These are phyloP conservation scores for Fusarium agapanthi DNA, from an alignment of 2,329 filamentous ascomycete species.

Conservation along the genomic window DNA sequence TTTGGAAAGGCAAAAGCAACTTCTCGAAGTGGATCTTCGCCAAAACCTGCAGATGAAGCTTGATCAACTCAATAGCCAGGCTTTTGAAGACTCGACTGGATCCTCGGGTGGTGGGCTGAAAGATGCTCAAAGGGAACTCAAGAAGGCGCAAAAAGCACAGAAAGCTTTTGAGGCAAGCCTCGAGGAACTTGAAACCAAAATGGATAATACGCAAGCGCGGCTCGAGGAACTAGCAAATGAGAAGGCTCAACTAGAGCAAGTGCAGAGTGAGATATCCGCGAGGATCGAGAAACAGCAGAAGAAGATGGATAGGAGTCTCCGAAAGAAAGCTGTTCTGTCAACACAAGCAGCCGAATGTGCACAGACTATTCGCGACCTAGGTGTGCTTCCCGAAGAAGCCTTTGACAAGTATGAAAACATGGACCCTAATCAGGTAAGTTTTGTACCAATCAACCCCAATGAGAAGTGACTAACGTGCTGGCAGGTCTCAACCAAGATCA, in stretches of 20 bases:
- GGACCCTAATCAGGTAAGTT: slow-evolving; percentile 76
- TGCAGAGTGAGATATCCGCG: slow-evolving; percentile 77
- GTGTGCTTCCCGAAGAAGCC: slow-evolving; percentile 91
- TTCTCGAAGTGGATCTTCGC: slow-evolving; percentile 86
- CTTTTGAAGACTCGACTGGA: slow-evolving; percentile 71
- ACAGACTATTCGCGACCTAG: slow-evolving; percentile 90
- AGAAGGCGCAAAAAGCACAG: slow-evolving; percentile 76
- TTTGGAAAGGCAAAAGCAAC: slow-evolving; percentile 81
- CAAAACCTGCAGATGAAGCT: slow-evolving; percentile 88
- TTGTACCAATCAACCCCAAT: background rate
- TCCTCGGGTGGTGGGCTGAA: slow-evolving; percentile 73
- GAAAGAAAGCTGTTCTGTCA: slow-evolving; percentile 83
- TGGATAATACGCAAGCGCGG: slow-evolving; percentile 62
- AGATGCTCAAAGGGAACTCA: slow-evolving; percentile 82
- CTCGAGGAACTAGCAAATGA: slow-evolving; percentile 64
- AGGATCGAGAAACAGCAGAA: slow-evolving; percentile 88
- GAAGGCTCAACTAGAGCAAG: slow-evolving; percentile 72
- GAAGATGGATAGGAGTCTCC: slow-evolving; percentile 89
- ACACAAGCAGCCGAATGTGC: slow-evolving; percentile 82
- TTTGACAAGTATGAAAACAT: slow-evolving; percentile 90
- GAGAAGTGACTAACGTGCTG: slow-evolving; percentile 11
- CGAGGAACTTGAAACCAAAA: slow-evolving; percentile 75
- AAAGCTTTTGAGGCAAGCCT: slow-evolving; percentile 74
- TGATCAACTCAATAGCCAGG: slow-evolving; percentile 83
- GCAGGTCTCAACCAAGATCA: slow-evolving; percentile 73